Base-by-base conservation (phyloP, 768 basidiomycete species). In the Lactifluus subvellereus region DNA sequence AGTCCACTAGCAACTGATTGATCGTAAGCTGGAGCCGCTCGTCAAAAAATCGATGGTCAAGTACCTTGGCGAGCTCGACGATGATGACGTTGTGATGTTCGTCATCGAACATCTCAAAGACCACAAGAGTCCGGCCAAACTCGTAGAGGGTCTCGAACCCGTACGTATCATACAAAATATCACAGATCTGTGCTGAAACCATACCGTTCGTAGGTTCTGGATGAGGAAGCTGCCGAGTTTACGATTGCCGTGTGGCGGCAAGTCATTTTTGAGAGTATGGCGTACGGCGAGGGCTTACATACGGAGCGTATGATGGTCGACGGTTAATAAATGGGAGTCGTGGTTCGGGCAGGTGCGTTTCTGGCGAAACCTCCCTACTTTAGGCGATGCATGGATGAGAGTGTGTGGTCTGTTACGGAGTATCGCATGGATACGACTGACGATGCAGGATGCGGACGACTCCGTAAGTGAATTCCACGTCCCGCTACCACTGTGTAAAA, bases 211-310 rank as follows among this genome's bases (percentile, higher is more conserved):
- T 70, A 97, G 94, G 91, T 97, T 4, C 78, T 98, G 40, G 94
- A 94, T 71, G 94, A 96, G 73, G 94, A 98, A 72, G 94, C 94
- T 6, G 77, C 77, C 32, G 87, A 92, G 64, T 82, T 95, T 61
- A 79, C 84, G n/a, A 74, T 87, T 69, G 81, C 80, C 64, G 79
- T 97, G 53, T 98, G 94, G 94, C 84, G 92, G 59, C 90, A 93
- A 75, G 82, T 96, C 68, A 91, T 94, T 55, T 96, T 96, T 72
- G 94, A 98, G 79, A 94, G 92, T 70, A 89, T 92, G 84, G 91
- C 94, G 32, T 94, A 91, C 73, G 86, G 84, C 65, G 91, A 94
- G 74, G 93, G 93, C 45, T 79, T 96, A 64, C 84, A 89, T 69
- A 94, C 93, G 30, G 93, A 92, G 68, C 84, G 82, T 72, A 84